These are phyloP conservation scores for Emiliania huxleyi DNA, from an alignment of 78 protist genomes.

Conservation along the genomic window DNA sequence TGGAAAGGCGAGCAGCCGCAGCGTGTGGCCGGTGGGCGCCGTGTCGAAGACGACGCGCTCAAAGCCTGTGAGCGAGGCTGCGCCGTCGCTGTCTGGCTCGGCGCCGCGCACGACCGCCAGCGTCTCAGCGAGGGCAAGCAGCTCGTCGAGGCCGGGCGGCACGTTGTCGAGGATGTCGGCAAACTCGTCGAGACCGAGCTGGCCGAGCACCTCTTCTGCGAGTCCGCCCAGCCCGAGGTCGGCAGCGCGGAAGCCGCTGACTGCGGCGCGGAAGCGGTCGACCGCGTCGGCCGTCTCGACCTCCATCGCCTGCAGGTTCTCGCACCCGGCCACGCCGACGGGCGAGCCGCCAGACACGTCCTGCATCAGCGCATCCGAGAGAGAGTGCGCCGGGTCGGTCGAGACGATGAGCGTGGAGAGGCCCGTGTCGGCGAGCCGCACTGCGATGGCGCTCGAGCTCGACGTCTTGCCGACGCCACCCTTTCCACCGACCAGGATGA, in stretches of 20 bases:
- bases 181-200: conserved; percentile 38
- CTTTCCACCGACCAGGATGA: conserved; percentile 68
- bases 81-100: not conserved
- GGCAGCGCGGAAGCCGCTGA: not conserved
- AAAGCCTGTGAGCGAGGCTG: not conserved
- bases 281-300: conserved; percentile 31
- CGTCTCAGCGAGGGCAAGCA: conserved; percentile 29
- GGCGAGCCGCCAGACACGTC: conserved; percentile 26
- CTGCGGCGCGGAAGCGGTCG: not conserved
- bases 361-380: conserved; percentile 46
- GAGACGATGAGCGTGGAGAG: conserved; percentile 42
- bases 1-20: conserved; percentile 56
- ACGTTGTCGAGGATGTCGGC: conserved; percentile 29
- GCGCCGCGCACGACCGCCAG: not conserved
- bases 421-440: conserved; percentile 30
- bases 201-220: not conserved
- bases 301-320: conserved; percentile 43
- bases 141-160: conserved; percentile 54
- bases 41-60: conserved; percentile 48
- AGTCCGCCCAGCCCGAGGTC: conserved; percentile 34
- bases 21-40: conserved; percentile 63
- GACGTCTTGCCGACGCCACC: conserved; percentile 71
- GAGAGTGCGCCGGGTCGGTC: conserved; percentile 71
- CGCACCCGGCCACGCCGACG: not conserved
- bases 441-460: conserved; percentile 43